phyloP scores from a whole-genome alignment of 2,329 filamentous ascomycete genomes.

The Hawksworthiomyces lignivorus region DNA sequence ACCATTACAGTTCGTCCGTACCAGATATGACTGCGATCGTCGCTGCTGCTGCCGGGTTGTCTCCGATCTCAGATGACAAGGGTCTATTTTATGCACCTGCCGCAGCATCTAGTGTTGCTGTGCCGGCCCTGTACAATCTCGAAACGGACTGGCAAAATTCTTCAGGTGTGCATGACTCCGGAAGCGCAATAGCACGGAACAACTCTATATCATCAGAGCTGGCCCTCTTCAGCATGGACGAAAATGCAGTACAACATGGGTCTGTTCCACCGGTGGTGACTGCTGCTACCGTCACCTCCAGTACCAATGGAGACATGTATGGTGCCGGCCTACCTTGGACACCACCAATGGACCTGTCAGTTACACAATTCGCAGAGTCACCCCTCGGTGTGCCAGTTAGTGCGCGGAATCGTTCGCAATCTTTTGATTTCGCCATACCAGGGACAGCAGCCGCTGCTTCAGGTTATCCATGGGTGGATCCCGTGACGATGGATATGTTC shows the following conservation, averaged over 20 bases:
- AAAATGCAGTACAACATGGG: no score
- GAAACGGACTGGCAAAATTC: slow-evolving; percentile 33
- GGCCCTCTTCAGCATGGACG: slow-evolving; percentile 24
- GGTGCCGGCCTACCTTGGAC: slow-evolving; percentile 31
- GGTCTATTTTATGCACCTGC: slow-evolving; percentile 22
- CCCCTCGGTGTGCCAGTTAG: no score
- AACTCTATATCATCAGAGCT: slow-evolving; percentile 28
- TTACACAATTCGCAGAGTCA: slow-evolving; percentile 25
- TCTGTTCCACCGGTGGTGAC: not conserved
- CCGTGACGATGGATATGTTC: no score
- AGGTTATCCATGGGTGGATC: no score
- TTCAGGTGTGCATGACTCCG: slow-evolving; percentile 24
- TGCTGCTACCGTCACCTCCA: slow-evolving; percentile 1
- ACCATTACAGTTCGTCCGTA: not conserved
- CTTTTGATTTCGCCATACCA: slow-evolving; percentile 29
- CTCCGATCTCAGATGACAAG: slow-evolving; percentile 22
- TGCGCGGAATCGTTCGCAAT: slow-evolving; percentile 27
- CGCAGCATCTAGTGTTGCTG: slow-evolving; percentile 17
- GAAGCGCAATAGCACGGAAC: slow-evolving; percentile 23
- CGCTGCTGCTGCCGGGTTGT: slow-evolving; percentile 13
- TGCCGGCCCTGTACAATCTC: slow-evolving; percentile 29
- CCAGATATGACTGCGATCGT: slow-evolving; percentile 5
- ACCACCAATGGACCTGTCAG: slow-evolving; percentile 28
- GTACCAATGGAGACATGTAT: slow-evolving; percentile 26
- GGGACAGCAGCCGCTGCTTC: slow-evolving; percentile 13